These are phyloP conservation scores for Boechera divaricarpa DNA, from an alignment of 345 rosid species.

Conservation along the genomic window DNA sequence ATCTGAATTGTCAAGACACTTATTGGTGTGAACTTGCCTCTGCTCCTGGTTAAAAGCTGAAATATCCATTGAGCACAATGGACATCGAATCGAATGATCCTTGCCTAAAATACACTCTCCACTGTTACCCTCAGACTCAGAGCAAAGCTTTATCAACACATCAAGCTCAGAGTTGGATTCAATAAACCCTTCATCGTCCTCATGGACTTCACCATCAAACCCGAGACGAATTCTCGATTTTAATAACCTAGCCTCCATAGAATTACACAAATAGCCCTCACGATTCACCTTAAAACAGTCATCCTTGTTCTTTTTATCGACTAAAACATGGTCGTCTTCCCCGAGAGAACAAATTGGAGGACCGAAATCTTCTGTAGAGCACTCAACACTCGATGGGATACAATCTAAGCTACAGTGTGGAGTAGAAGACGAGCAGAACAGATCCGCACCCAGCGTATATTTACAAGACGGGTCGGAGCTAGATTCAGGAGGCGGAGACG, in stretches of 20 bases:
- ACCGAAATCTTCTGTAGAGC: conserved; percentile 21
- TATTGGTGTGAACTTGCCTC: conserved; percentile 74
- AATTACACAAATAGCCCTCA: conserved; percentile 58
- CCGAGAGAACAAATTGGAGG: conserved; percentile 8
- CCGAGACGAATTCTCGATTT: conserved; percentile 41
- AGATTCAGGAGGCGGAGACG: conserved; percentile 6
- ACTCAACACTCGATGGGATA: conserved; percentile 70
- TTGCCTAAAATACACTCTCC: conserved; percentile 37
- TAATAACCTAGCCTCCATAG: conserved; percentile 65
- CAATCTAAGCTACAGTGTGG: conserved; percentile 63
- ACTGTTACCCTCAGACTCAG: conserved; percentile 42
- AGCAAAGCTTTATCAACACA: conserved; percentile 62
- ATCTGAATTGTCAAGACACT: conserved; percentile 70
- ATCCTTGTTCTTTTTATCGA: conserved; percentile 15
- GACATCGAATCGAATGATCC: conserved; percentile 59
- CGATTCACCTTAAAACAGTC: conserved; percentile 44
- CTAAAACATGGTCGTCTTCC: not conserved
- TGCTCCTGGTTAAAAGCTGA: conserved; percentile 66
- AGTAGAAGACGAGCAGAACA: conserved; percentile 37
- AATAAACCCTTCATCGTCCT: conserved; percentile 38
- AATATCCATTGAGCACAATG: conserved; percentile 74
- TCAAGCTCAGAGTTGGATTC: conserved; percentile 60
- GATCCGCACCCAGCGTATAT: not conserved
- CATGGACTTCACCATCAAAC: conserved; percentile 27
- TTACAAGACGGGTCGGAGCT: not conserved